phyloP scores from a whole-genome alignment of 1,139 yeast genomes.

The Pichia sp. region DNA sequence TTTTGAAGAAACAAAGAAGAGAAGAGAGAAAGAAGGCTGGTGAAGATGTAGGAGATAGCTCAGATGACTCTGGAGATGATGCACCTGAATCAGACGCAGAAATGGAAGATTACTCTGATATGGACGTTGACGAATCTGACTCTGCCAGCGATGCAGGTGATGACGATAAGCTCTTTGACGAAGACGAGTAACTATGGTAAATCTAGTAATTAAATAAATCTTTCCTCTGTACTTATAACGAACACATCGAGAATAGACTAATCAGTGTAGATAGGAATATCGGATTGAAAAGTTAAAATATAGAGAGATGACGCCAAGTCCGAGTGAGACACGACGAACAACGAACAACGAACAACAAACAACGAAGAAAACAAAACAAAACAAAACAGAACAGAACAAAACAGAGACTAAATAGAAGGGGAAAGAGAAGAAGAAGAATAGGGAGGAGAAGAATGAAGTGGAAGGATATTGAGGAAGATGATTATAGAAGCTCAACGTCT shows the following conservation, averaged over 20 bases:
- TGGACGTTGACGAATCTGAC: constrained; percentile 8
- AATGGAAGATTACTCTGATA: constrained; percentile 11
- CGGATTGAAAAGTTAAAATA: no score
- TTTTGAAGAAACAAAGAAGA: constrained; percentile 67
- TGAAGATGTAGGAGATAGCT: constrained; percentile 25
- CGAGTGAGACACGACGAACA: not conserved
- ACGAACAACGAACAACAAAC: not conserved
- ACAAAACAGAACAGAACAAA: not conserved
- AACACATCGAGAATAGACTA: no score
- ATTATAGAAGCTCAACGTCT: constrained; percentile 13
- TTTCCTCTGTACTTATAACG: no score
- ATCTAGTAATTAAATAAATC: no score
- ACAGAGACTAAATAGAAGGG: not conserved
- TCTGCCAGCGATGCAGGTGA: constrained; percentile 13
- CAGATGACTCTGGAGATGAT: constrained; percentile 21
- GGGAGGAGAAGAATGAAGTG: not conserved
- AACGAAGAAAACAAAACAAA: not conserved
- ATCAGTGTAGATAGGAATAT: no score
- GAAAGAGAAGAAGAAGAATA: not conserved
- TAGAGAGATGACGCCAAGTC: no score
- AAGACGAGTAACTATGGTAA: constrained; percentile 7
- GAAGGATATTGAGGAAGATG: no score
- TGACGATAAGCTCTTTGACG: constrained; percentile 17
- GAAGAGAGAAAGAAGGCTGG: constrained; percentile 46
- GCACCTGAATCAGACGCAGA: constrained; percentile 20